Evolutionary conservation across 2,329 filamentous ascomycete species (phyloP).

Genomic region (Colletotrichum trifolii): DNA sequence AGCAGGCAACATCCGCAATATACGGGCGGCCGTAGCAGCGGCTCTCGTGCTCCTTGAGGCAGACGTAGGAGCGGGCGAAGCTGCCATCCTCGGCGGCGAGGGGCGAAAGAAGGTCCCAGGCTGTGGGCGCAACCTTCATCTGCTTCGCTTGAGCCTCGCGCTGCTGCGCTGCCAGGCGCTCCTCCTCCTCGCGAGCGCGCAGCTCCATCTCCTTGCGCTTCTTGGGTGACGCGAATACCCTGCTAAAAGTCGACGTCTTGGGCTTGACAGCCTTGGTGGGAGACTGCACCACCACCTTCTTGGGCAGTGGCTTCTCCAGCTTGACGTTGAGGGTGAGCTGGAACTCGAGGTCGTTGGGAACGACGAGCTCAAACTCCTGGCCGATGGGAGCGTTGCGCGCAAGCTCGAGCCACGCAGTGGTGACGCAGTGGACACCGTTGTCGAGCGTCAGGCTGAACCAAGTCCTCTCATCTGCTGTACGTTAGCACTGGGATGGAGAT

Average conservation of each 20-base stretch:
- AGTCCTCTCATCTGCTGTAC: constrained; percentile 78
- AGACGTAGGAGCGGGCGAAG: constrained; percentile 93
- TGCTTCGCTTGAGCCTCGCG: constrained; percentile 74
- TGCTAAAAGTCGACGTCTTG: constrained; percentile 90
- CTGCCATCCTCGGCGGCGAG: constrained; percentile 91
- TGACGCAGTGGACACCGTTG: constrained; percentile 97
- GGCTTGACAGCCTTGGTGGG: constrained; percentile 73
- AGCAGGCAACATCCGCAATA: constrained; percentile 89
- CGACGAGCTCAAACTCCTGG: constrained; percentile 97
- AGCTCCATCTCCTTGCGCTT: constrained; percentile 96
- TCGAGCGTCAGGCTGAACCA: constrained; percentile 98
- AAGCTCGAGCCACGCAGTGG: constrained; percentile 93
- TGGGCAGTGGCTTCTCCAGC: constrained; percentile 81
- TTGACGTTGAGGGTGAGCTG: constrained; percentile 97
- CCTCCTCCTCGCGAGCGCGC: constrained; percentile 84
- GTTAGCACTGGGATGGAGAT: constrained; percentile 40
- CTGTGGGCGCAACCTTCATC: constrained; percentile 72
- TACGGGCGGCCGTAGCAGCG: constrained; percentile 90
- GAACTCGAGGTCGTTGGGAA: constrained; percentile 98
- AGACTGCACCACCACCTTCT: constrained; percentile 56
- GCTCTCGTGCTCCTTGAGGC: constrained; percentile 90
- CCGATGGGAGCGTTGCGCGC: constrained; percentile 93
- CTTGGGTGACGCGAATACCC: constrained; percentile 93
- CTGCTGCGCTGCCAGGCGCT: constrained; percentile 73
- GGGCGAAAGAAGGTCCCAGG: constrained; percentile 88